Percentiles rank a stretch among this genome's conserved stretches.
Conservation (phyloP, 352 stramenopile genomes). For the Peronospora destructor region DNA sequence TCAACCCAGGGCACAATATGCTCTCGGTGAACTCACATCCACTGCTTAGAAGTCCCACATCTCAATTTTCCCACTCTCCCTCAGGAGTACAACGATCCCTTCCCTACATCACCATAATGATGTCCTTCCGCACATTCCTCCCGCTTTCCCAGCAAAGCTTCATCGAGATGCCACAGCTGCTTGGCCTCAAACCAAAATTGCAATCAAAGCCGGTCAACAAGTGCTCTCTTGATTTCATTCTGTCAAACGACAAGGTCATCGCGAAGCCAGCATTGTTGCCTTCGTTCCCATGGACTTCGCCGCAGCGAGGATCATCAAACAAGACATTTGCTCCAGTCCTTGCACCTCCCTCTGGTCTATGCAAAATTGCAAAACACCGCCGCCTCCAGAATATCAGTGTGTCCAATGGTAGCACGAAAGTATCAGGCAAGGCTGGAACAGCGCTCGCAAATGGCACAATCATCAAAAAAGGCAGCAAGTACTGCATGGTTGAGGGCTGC, state of each 20-base stretch:
- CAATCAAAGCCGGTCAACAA: constrained; percentile 35
- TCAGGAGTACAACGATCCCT: constrained; percentile 22
- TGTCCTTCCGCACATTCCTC: constrained; percentile 37
- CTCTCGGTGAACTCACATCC: constrained; percentile 30
- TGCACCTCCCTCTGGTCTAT: constrained; percentile 22
- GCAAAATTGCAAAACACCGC: constrained; percentile 29
- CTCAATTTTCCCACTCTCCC: constrained; percentile 29
- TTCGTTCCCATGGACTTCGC: constrained; percentile 28
- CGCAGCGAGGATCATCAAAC: constrained; percentile 27
- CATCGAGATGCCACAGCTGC: constrained; percentile 33
- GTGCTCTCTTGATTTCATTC: constrained; percentile 50
- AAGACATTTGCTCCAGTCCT: constrained; percentile 34
- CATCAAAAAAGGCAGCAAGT: constrained; percentile 51
- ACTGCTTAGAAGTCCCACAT: constrained; percentile 17
- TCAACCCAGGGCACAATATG: constrained; percentile 13
- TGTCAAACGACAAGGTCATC: constrained; percentile 22
- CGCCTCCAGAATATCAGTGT: constrained; percentile 25
- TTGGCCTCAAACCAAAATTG: constrained; percentile 22
- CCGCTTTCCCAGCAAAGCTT: constrained; percentile 33
- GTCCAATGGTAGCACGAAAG: constrained; percentile 26
- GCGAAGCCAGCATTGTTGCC: constrained; percentile 19
- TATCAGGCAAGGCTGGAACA: constrained; percentile 18
- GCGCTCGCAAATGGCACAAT: constrained; percentile 18
- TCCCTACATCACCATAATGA: constrained; percentile 25
- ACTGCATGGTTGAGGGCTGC: constrained; percentile 48